Evolutionary conservation across 2,329 filamentous ascomycete species (phyloP).

Genomic region (Ilyonectria robusta): DNA sequence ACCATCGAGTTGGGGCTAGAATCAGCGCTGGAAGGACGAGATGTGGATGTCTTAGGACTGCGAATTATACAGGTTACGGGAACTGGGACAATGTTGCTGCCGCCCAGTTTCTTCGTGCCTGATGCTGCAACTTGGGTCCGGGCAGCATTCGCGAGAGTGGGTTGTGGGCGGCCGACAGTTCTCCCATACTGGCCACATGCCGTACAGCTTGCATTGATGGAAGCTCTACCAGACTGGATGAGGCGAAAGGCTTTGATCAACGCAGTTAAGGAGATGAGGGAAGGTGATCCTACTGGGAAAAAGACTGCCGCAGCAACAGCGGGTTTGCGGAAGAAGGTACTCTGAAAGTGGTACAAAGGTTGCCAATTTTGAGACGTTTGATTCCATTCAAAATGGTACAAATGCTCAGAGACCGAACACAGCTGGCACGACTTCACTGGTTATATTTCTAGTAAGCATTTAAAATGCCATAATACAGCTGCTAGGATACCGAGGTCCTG

Average conservation of each 20-base stretch:
- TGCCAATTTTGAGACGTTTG: no score
- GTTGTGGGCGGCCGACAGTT: conserved; percentile 12
- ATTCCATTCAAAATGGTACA: no score
- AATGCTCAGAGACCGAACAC: no score
- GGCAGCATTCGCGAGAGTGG: conserved; percentile 11
- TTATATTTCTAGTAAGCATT: no score
- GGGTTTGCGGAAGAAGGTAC: no score
- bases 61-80: conserved; percentile 9
- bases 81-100: not conserved
- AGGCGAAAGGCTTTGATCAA: not conserved
- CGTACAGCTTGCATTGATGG: conserved; percentile 2
- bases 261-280: not conserved
- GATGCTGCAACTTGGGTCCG: conserved; percentile 11
- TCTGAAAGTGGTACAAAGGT: no score
- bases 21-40: conserved; percentile 2
- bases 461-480: no score
- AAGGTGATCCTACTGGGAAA: not conserved
- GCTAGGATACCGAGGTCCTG: no score
- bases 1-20: conserved; percentile 2
- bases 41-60: conserved; percentile 14
- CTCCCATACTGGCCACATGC: conserved; percentile 19
- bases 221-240: not conserved
- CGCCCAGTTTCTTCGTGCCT: not conserved
- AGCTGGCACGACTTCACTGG: no score
- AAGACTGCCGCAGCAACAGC: not conserved